A percentile compares a stretch with the other conserved stretches of the same genome.
Evolutionary conservation across 2,329 filamentous ascomycete genomes (phyloP).

Genomic region (Thelonectria olida): DNA sequence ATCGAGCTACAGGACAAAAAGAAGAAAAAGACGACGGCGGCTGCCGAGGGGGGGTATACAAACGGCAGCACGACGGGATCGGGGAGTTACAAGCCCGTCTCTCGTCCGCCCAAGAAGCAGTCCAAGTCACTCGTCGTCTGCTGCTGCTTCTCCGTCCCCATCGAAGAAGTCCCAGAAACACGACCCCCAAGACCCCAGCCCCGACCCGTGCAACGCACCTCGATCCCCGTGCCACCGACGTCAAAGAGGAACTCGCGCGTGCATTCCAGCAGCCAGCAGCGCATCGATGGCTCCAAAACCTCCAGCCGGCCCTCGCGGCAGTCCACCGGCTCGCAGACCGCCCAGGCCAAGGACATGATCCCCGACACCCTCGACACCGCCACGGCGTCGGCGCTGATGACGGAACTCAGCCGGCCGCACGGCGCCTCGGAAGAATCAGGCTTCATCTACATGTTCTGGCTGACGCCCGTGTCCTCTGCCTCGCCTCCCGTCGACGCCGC

Average conservation of each 20-base stretch:
- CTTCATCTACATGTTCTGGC: constrained; percentile 99
- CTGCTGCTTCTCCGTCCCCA: constrained; percentile 62
- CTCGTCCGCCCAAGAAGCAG: constrained; percentile 38
- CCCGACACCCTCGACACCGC: constrained; percentile 72
- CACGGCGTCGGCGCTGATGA: constrained; percentile 74
- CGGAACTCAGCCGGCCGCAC: constrained; percentile 77
- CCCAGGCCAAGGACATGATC: constrained; percentile 63
- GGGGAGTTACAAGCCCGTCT: constrained; percentile 17
- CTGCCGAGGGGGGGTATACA: constrained; percentile 19
- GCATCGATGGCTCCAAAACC: constrained; percentile 37
- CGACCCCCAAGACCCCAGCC: constrained; percentile 57
- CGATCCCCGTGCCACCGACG: constrained; percentile 30
- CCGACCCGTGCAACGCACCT: constrained; percentile 53
- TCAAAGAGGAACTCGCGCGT: constrained; percentile 27
- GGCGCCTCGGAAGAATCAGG: constrained; percentile 78
- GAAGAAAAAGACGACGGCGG: constrained; percentile 19
- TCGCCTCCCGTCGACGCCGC: constrained; percentile 67
- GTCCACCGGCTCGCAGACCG: constrained; percentile 45
- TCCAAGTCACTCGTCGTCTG: constrained; percentile 52
- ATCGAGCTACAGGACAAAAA: constrained; percentile 67
- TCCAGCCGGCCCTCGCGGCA: constrained; percentile 40
- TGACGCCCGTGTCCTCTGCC: constrained; percentile 72
- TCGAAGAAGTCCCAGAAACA: constrained; percentile 52
- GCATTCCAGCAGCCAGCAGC: constrained; percentile 28
- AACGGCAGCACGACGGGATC: constrained; percentile 35